A percentile compares a stretch with the other conserved stretches of the same genome.
phyloP scores from a whole-genome alignment of 192 early-diverging fungal genomes.

The Coemansia sp. region DNA sequence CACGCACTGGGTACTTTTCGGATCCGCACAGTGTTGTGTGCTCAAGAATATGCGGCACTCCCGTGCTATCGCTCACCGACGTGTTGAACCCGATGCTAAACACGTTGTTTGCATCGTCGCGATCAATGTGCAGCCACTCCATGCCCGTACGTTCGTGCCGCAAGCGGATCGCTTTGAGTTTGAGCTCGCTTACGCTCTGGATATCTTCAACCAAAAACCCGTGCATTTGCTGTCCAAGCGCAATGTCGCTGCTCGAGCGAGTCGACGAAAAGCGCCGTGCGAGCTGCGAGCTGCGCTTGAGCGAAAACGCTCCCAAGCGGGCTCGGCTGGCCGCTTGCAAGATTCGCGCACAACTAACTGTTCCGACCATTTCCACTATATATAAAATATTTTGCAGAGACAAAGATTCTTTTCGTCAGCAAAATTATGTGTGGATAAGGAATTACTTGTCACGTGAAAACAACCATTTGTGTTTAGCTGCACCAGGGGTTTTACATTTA shows the following conservation, averaged over 20 bases:
- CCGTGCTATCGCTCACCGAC: constrained; percentile 75
- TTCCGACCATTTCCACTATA: constrained; percentile 2
- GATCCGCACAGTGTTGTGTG: constrained; percentile 94
- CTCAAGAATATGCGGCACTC: constrained; percentile 92
- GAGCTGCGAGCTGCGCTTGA: background rate
- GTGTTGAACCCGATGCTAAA: constrained; percentile 93
- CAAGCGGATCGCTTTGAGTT: constrained; percentile 73
- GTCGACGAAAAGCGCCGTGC: background rate
- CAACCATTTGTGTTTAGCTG: background rate
- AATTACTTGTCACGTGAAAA: too few relatives aligned
- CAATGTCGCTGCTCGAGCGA: background rate
- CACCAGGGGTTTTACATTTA: too few relatives aligned
- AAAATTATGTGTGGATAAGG: too few relatives aligned
- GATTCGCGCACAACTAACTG: constrained; percentile 21
- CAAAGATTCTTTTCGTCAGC: too few relatives aligned
- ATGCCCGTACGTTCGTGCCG: constrained; percentile 78
- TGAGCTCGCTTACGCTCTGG: constrained; percentile 69
- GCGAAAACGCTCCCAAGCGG: background rate
- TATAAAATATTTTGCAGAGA: too few relatives aligned
- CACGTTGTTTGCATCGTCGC: constrained; percentile 90
- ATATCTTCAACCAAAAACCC: constrained; percentile 53
- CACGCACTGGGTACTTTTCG: constrained; percentile 82
- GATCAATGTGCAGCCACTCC: constrained; percentile 82
- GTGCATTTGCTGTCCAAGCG: constrained; percentile 28
- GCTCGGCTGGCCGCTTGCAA: constrained; percentile 11